Evolutionary conservation across 441 rosid species (phyloP), one percentile per base, ranked within the genome.

Genomic region (Euphorbia corollata): DNA sequence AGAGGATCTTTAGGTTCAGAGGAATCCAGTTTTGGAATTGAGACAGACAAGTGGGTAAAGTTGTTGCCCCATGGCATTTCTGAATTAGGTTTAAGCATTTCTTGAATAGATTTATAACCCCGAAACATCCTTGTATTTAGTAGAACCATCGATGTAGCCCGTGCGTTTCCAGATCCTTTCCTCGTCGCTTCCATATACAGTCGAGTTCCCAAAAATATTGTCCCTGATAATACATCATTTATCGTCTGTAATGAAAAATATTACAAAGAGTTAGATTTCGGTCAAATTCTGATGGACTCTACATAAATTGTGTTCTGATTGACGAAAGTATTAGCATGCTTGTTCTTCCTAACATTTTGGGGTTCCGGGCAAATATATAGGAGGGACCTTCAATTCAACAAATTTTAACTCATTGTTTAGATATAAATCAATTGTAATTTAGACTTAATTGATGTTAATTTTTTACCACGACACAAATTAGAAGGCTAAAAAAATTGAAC

Each of bases 41-140:
- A 12, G 1, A 86, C 71, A 12, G 73, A 74, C 67, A 86, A 65
- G 74, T 79, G 78, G 0, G 71, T 64, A 3, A 86, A 78, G 10
- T 47, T 68, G 68, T 86, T 86, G 1, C 90, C 86, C 90, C 86
- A 88, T 86, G 78, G 77, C 0, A 73, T 62, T 5, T 75, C 65
- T 0, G 77, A 59, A 43, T 72, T 65, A 36, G 86, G 77, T 16
- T 55, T 67, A 6, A 68, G 61, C 90, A 86, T 84, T 48, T 84
- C 90, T 74, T 71, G 11, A 13, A 81, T 71, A 6, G 85, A 76
- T 18, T 69, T 78, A 73, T 81, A 81, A 0, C 82, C 81, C 0
- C 54, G 62, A 27, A 82, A 20, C 57, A 41, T 64, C 55, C 82
- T 75, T 0, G 85, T 84, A 43, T 78, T 84, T 3, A 86, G 75